These are phyloP conservation scores for Neofusicoccum ribis DNA, from an alignment of 2,329 filamentous ascomycete species.

Conservation along the genomic window DNA sequence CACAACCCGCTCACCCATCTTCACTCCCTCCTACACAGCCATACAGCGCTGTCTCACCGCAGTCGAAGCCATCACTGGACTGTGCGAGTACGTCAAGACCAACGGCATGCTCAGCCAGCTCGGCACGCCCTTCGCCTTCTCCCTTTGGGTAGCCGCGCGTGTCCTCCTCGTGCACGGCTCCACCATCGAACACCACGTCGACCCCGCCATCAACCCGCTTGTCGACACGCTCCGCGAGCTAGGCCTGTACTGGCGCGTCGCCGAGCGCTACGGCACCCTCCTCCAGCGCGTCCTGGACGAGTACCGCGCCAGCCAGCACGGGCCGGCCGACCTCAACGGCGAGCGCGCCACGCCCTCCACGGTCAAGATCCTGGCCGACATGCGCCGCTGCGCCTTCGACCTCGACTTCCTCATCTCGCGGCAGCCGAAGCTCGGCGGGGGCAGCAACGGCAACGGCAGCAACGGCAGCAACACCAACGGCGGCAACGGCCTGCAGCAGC, in stretches of 20 bases:
- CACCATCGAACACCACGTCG: slow-evolving; percentile 81
- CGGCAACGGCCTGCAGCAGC: background rate
- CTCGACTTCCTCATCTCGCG: slow-evolving; percentile 85
- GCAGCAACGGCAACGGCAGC: background rate
- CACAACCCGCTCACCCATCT: slow-evolving; percentile 82
- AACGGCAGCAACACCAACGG: background rate
- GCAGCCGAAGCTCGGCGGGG: slow-evolving; percentile 57
- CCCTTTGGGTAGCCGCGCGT: slow-evolving; percentile 86
- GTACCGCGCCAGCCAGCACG: slow-evolving; percentile 68
- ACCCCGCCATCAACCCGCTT: slow-evolving; percentile 76
- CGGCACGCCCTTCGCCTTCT: slow-evolving; percentile 88
- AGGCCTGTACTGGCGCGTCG: slow-evolving; percentile 83
- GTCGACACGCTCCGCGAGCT: slow-evolving; percentile 79
- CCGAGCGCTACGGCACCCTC: slow-evolving; percentile 75
- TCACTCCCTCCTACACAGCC: slow-evolving; percentile 84
- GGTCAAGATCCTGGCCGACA: slow-evolving; percentile 84
- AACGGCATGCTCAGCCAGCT: slow-evolving; percentile 76
- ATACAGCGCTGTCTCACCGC: slow-evolving; percentile 80
- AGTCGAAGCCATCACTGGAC: slow-evolving; percentile 67
- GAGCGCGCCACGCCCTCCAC: slow-evolving; percentile 67
- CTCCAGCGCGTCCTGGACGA: slow-evolving; percentile 84
- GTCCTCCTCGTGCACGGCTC: slow-evolving; percentile 86
- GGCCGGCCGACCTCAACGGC: slow-evolving; percentile 45
- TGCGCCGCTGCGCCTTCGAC: slow-evolving; percentile 88
- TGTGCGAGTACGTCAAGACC: slow-evolving; percentile 74